Base-by-base conservation (phyloP, 2,329 filamentous ascomycete species). In the Mycosphaerella sp. region DNA sequence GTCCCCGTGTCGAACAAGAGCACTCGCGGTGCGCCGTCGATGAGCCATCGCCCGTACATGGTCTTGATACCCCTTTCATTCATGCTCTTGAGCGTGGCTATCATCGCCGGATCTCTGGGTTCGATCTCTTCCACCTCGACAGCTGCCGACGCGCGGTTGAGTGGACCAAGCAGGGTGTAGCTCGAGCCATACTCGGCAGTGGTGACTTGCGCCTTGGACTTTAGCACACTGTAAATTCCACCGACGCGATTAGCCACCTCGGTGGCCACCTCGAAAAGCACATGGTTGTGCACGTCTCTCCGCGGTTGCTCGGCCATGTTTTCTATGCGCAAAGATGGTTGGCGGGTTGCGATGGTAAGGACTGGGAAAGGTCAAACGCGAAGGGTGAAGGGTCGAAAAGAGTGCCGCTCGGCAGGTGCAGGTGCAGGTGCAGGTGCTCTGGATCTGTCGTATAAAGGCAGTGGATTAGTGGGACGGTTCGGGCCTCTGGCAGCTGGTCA, bases 141-240 rank as follows among this genome's bases (percentile, higher is more conserved):
- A n/a, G 89, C 89, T 51, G 93, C 93, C 62, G 93, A 96, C 66
- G 86, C 81, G 70, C 87, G 85, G 75, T 97, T 96, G 70, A 95
- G 84, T 55, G 93, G 93, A 1, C 93, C 93, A 70, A 98, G 91
- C 62, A 97, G 81, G 29, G 89, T 95, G 74, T 98, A 98, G 62
- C 89, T 84, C 56, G 95, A 90, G 73, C 93, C 93, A 93, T 97
- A 98, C 74, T 98, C 93, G 58, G 90, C 90, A 0, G 92, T 96
- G 42, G 93, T 97, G 58, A 97, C 93, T 48, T 93, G 92, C 38
- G 93, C 92, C 74, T 98, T 98, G 58, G 93, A 98, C 75, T 98
- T 98, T 74, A 98, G 85, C 62, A 98, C 93, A 12, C 92, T 97
- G 79, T 98, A 98, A 75, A 98, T 98, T 66, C 93, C 93, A 69